Base-by-base conservation (phyloP, 768 basidiomycete genomes). In the Neoboletus magnificus region DNA sequence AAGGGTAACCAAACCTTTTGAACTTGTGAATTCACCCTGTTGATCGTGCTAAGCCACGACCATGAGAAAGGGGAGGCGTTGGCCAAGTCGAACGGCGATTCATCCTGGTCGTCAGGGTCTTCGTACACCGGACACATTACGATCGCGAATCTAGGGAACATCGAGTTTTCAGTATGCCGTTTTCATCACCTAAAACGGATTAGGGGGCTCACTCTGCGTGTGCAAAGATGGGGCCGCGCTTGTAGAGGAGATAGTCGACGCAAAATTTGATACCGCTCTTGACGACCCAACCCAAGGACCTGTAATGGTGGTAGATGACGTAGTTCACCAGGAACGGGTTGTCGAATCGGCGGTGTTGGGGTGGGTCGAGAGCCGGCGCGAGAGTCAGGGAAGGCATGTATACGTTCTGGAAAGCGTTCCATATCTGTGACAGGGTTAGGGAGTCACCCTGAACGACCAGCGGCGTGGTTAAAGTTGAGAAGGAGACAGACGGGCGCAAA, bases 261-360 rank as follows among this genome's bases (percentile, higher is more conserved):
- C 95, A 98, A 72, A 99, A 99, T 71, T 99, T 99, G 77, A 97
- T 86, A 1, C 97, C 97, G 29, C 86, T 84, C 71, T 94, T 93
- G 59, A 97, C 86, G 20, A 98, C 91, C 97, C 96, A 99, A 25
- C 97, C 97, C 9, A 98, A 79, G 5, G 94, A 93, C 16, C 96
- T 84, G 67, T 90, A 98, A 71, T 98, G 94, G 69, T 98, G 96
- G 65, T 95, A 97, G 4, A 84, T 84, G 47, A 87, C 84, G 63
- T 98, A 99, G 64, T 91, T 82, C 39, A 98, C 77, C 25, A 99
- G 74, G 74, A 98, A 95, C 0, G 94, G 94, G 67, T 95, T 96
- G 73, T 98, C 96, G 48, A 90, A 85, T 56, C 84, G 81, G 29
- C 78, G 71, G 29, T 52, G 50, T 62, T 55, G 50, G 13, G 67